Percentiles rank a stretch among this genome's conserved stretches.
Evolutionary conservation across 768 basidiomycete genomes (phyloP).

Genomic region (Mycena galericulata): DNA sequence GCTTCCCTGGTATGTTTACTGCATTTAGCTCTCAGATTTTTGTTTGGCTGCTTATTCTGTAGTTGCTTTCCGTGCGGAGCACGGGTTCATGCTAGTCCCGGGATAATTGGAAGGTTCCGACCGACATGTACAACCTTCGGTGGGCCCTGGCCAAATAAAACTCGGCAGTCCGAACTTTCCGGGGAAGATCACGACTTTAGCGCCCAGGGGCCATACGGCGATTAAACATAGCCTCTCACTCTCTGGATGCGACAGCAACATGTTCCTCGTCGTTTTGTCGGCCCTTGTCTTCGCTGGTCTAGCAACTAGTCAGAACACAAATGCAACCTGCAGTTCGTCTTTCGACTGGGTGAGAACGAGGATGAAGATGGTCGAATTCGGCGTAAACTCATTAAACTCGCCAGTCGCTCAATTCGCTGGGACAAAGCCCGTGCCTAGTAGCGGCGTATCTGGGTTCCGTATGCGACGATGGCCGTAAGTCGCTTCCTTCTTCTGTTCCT

Average conservation of each 20-base stretch:
- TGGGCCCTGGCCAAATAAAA: too few species aligned
- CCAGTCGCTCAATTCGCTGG: conserved; percentile 54
- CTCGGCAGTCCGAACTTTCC: conserved; percentile 17
- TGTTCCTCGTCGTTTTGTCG: conserved; percentile 13
- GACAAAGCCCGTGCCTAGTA: conserved; percentile 59
- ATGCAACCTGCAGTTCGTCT: conserved; percentile 32
- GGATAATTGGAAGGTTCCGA: not conserved
- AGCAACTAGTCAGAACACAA: conserved; percentile 17
- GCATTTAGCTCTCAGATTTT: too few species aligned
- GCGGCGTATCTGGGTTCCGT: conserved; percentile 55
- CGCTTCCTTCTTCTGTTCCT: not conserved
- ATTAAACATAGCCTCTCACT: conserved; percentile 20
- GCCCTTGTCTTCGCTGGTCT: conserved; percentile 18
- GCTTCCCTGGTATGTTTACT: too few species aligned
- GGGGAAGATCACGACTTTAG: conserved; percentile 11
- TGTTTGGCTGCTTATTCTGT: too few species aligned
- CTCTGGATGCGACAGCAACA: conserved; percentile 18
- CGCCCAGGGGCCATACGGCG: not conserved
- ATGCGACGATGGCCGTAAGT: conserved; percentile 53
- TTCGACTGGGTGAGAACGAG: conserved; percentile 43
- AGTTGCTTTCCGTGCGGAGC: too few species aligned
- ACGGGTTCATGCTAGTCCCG: too few species aligned
- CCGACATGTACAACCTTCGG: not conserved
- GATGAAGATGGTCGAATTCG: not conserved
- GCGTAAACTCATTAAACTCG: not conserved